Evolutionary conservation across 768 basidiomycete genomes (phyloP), one percentile per base, ranked within the genome.

Genomic region (Clitopilus hobsonii): DNA sequence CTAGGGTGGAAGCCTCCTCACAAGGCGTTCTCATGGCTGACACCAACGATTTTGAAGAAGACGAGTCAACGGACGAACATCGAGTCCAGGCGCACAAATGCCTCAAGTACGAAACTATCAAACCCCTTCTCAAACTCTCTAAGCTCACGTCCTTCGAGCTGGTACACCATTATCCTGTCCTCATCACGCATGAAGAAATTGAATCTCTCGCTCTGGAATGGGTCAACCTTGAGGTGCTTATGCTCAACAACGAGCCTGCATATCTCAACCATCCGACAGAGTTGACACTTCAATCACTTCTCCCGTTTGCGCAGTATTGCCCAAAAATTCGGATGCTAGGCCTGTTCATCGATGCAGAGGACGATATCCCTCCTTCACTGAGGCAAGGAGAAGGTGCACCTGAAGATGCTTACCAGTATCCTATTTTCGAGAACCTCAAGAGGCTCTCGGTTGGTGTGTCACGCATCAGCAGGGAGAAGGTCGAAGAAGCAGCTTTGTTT

Each of bases 361-460:
- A 57, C 5, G 63, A 75, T 20, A 61, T 64, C 25, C 58, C 51
- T 8, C 59, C 45, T 16, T 55, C 57, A 18, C 56, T 59, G 25
- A 58, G 61, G 53, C 55, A 56, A 18, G 53, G 41, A 5, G 41
- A 45, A 2, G 11, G 4, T 1, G 49, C 51, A 5, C 22, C 36
- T 5, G n/a, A 56, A 24, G 30, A 51, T 5, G 58, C 56, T 3
- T 57, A 57, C 52, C 54, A 62, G 41, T 58, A 61, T 38, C 59
- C 61, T 14, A 65, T 64, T 2, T 74, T 79, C 64, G 49, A 63
- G 28, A 58, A 56, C 18, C 69, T 78, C 18, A 57, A 61, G 50
- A 58, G 61, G 13, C 67, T 87, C 10, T 74, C 74, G 14, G 66
- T 85, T 58, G 84, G 84, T 0, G 74, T 81, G 0, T 84, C 83